Evolutionary conservation across 2,329 filamentous ascomycete species (phyloP), one percentile per base, ranked within the genome.

Genomic region (Monosporascus sp.): DNA sequence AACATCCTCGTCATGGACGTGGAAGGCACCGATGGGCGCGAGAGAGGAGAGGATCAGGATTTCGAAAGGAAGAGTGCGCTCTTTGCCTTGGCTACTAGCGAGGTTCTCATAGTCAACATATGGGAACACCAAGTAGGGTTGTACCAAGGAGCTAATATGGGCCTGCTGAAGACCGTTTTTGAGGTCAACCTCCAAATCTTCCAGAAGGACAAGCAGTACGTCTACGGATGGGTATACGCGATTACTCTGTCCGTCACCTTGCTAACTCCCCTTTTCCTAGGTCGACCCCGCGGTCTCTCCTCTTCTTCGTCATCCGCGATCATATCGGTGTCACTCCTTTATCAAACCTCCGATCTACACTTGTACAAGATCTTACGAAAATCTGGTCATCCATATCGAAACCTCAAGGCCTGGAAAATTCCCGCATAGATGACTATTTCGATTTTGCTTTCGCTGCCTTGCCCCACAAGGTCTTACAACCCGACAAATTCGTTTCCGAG

Each of bases 1-100:
- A 99, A 99, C 72, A 97, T 99, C 65, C 78, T 99, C 58, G 94
- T 99, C 63, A 99, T 99, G 94, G 94, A 99, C 68, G 94, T 99
- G 44, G 94, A 99, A 73, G 94, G 94, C 61, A 97, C 94, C 11
- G 94, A 99, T 70, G 94, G 94, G 50, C 85, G 94, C 62, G 94
- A 99, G 76, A 83, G 94, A 61, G 94, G 94, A 59, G 94, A 99
- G 72, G 94, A 99, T 69, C 94, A 99, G 73, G 94, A 99, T 70
- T 99, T 99, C 72, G 94, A 99, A 81, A 84, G 94, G 67, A 99
- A 99, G 78, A 97, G 92, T 71, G 94, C 94, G 24, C 82, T 99
- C 20, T 99, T 99, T 74, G 94, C 94, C 50, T 82, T 99, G 65
- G 94, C 94, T 49, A 99, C 94, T 19, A 97, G 93, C 70, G 94